Base-by-base conservation (phyloP, 768 basidiomycete species). In the Boletus sp. region DNA sequence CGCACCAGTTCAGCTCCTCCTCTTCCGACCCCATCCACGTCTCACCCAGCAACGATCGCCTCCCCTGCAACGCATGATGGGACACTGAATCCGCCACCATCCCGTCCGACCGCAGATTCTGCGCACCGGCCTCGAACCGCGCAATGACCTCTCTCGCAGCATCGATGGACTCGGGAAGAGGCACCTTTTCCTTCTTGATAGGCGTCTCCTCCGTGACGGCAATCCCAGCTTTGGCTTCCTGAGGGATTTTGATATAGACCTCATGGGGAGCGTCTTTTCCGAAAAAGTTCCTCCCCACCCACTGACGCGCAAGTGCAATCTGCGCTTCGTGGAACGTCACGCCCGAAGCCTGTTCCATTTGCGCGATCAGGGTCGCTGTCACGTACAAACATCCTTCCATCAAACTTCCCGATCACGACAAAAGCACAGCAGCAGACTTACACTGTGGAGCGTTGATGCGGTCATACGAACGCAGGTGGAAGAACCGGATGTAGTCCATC, bases 401-500 rank as follows among this genome's bases (percentile, higher is more conserved):
- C 45, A 67, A 79, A 15, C 67, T 69, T 20, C 54, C 70, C 65
- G 46, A 20, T 37, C 15, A 54, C 15, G 11, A 33, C 47, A 44
- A 41, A 29, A 24, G 29, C 36, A 0, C n/a, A 12, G 24, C 45
- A 33, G 6, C 32, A 14, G 6, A 69, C 81, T 66, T 58, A 86
- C 86, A 73, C 59, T 76, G 70, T 2, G 91, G 89, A 0, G 87
- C 86, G 66, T 94, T 94, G 66, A 95, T 91, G 28, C 94, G 80
- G 67, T 98, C 95, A 68, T 95, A 99, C 1, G 87, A 77, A 32
- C 97, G 83, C 28, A 99, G 79, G 73, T 98, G 94, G 76, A 91
- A 98, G 80, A 97, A 93, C 11, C 87, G 82, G 63, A 97, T 90
- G 68, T 89, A 94, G 55, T 94, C 86, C 74, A 77, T 65, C n/a